Conservation (phyloP, 176 grass and related monocot species). For the Canna indica region DNA sequence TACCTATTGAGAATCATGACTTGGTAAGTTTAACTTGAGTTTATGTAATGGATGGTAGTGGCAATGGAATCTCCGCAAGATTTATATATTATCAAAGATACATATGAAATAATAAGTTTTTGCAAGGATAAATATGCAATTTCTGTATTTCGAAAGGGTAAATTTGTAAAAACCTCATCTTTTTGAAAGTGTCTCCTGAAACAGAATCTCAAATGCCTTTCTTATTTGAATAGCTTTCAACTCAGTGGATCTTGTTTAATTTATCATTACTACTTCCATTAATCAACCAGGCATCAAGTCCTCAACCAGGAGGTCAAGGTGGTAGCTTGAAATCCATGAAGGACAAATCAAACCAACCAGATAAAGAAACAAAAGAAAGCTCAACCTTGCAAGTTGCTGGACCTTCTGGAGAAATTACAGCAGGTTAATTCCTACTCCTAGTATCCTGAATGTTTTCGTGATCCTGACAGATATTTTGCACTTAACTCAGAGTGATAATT, state of each 20-base stretch:
- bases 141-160: no score
- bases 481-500: background rate
- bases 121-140: no score
- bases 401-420: constrained; percentile 71
- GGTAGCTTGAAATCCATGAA: constrained; percentile 25
- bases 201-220: background rate
- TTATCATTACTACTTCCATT: background rate
- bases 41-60: no score
- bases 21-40: no score
- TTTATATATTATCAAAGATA: no score
- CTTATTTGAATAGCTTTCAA: background rate
- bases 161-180: no score
- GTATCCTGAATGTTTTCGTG: background rate
- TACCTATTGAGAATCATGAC: no score
- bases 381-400: constrained; percentile 71
- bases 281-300: constrained; percentile 11
- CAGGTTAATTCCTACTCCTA: constrained; percentile 31
- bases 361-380: constrained; percentile 49
- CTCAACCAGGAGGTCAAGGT: constrained; percentile 15
- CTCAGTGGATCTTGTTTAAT: background rate
- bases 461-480: background rate
- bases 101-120: no score
- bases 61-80: no score
- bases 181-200: no score
- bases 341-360: constrained; percentile 33